These are phyloP conservation scores for Ophiocordyceps camponoti-saundersi DNA, from an alignment of 2,329 filamentous ascomycete species.

Conservation along the genomic window DNA sequence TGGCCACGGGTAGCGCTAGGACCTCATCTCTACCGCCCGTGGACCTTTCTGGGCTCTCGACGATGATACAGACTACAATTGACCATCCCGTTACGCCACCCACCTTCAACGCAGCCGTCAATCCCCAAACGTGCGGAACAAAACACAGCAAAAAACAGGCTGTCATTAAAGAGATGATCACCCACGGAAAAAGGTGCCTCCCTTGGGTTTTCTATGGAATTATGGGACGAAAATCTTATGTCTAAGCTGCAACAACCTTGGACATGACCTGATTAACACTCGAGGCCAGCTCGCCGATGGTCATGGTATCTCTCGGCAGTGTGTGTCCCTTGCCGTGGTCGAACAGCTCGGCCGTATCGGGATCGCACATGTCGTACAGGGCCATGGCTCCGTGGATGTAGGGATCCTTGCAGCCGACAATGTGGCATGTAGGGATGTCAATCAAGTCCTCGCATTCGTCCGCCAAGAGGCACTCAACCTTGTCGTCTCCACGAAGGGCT, in stretches of 20 bases:
- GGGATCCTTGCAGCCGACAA: slow-evolving; percentile 38
- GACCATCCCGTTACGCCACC: no score
- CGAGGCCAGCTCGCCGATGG: slow-evolving; percentile 24
- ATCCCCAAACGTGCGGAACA: no score
- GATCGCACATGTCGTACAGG: slow-evolving; percentile 43
- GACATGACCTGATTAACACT: background rate
- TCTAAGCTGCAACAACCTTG: background rate
- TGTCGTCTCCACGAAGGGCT: slow-evolving; percentile 16
- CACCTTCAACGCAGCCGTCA: no score
- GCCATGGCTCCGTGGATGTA: slow-evolving; percentile 44
- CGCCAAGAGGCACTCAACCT: slow-evolving; percentile 25
- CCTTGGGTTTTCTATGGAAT: no score
- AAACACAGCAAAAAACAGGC: no score
- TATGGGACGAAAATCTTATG: background rate
- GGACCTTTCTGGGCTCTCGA: no score
- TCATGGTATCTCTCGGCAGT: slow-evolving; percentile 33
- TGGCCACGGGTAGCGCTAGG: no score
- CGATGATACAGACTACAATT: no score
- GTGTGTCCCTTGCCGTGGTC: slow-evolving; percentile 50
- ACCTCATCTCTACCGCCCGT: no score
- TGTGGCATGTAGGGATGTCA: slow-evolving; percentile 33
- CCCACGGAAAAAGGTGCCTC: no score
- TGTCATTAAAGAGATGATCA: no score
- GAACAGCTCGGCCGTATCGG: slow-evolving; percentile 41
- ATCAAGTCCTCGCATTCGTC: slow-evolving; percentile 31